Evolutionary conservation across 1,284 basidiomycete genomes (phyloP), one percentile per base, ranked within the genome.

Genomic region (Microbotryum lychnidis-dioicae): DNA sequence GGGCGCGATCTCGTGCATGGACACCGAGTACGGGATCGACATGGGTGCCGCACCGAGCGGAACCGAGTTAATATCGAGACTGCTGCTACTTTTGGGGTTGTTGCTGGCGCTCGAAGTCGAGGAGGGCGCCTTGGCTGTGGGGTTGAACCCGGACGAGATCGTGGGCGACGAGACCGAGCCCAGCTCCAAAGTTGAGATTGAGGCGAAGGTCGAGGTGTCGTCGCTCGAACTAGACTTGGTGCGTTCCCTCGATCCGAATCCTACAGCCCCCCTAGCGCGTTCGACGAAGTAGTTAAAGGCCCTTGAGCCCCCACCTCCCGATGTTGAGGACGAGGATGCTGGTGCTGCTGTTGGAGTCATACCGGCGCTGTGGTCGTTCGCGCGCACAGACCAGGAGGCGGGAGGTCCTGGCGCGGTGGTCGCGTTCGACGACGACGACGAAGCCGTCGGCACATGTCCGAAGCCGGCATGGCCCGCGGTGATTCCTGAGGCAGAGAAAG

Each of bases 201-300:
- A n/a, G 42, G 33, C n/a, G 9, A 16, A n/a, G 20, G 29, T 31
- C 25, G 27, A 23, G 44, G 31, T 37, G n/a, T 50, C 50, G 56
- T 57, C 49, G 33, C 52, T 47, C 14, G 52, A 25, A 14, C 8
- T 54, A 27, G 51, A 54, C 10, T 53, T 45, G 10, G 33, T 25
- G 29, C 53, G 58, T 42, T 47, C 51, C 29, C 29, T 27, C 9
- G 18, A 31, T 12, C 58, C 51, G 27, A 52, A 52, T 14, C 53
- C 53, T 23, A 55, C 46, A 14, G 58, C 58, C 14, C 58, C 58
- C 9, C 52, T 54, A 16, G 58, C 58, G 2, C 58, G 58, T 21
- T 60, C 58, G 14, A 60, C 37, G 14, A 60, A 23, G 18, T 45
- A 44, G 47, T 60, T 60, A 53, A 52, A 60, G 12, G 51, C 51